phyloP scores from a whole-genome alignment of 2,329 filamentous ascomycete species.

The Graphilbum ipis-grandicollis region DNA sequence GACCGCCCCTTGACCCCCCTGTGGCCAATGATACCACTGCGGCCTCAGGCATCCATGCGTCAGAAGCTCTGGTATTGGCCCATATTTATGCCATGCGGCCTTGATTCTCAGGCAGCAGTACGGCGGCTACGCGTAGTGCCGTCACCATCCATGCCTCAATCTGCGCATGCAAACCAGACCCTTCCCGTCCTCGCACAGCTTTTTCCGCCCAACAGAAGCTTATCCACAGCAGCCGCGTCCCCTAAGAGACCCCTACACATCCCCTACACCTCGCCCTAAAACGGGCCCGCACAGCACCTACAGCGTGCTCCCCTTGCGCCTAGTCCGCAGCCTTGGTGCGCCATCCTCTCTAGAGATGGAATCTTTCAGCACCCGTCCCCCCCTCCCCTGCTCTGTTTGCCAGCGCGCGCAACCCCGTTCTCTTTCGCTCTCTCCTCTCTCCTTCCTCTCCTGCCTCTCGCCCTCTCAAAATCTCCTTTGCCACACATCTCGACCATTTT shows the following conservation, averaged over 20 bases:
- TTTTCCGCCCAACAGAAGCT: background rate
- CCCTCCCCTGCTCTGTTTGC: too few relatives aligned
- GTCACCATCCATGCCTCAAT: conserved; percentile 6
- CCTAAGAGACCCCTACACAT: background rate
- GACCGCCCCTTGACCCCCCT: conserved; percentile 1
- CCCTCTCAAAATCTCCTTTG: conserved; percentile 2
- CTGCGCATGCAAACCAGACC: conserved; percentile 4
- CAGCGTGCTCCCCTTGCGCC: too few relatives aligned
- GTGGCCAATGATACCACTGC: background rate
- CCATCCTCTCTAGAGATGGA: too few relatives aligned
- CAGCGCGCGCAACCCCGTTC: background rate
- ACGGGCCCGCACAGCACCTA: too few relatives aligned
- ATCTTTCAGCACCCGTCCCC: too few relatives aligned
- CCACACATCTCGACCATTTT: conserved; percentile 5
- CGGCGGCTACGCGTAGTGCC: conserved; percentile 10
- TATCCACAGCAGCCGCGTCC: background rate
- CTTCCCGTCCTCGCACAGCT: background rate
- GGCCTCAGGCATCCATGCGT: conserved; percentile 9
- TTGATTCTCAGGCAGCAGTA: conserved; percentile 8
- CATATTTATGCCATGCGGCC: conserved; percentile 6
- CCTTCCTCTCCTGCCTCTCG: background rate
- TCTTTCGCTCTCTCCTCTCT: conserved; percentile 1
- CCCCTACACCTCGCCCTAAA: too few relatives aligned
- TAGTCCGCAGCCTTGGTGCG: too few relatives aligned
- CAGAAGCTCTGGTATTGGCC: background rate